phyloP scores from a whole-genome alignment of 2,329 filamentous ascomycete genomes.

The Alternaria infectoria region DNA sequence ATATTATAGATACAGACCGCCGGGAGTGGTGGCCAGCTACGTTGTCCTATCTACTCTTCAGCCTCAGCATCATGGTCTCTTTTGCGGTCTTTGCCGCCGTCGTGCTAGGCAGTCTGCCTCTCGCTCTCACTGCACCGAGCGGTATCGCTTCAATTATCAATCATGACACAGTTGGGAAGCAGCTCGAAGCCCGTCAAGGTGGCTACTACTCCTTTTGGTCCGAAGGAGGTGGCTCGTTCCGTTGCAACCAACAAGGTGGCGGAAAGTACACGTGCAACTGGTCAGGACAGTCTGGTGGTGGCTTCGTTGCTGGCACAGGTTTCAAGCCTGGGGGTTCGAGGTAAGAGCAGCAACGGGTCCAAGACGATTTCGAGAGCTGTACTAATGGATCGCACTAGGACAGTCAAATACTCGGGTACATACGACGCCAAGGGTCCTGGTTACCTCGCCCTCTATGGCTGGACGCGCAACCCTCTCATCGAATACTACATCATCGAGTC shows the following conservation, averaged over 20 bases:
- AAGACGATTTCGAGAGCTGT: neutral
- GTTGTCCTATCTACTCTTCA: neutral
- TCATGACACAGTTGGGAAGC: slow-evolving; percentile 14
- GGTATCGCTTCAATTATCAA: slow-evolving; percentile 1
- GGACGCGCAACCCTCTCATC: slow-evolving; percentile 59
- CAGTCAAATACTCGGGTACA: slow-evolving; percentile 28
- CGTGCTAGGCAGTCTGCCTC: neutral
- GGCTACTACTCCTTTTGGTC: slow-evolving; percentile 66
- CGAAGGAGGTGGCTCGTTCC: slow-evolving; percentile 50
- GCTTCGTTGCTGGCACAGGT: slow-evolving; percentile 34
- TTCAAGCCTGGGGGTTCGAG: slow-evolving; percentile 46
- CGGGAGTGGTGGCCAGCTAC: neutral
- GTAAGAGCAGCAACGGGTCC: slow-evolving; percentile 48
- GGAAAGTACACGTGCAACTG: slow-evolving; percentile 34
- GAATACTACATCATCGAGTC: slow-evolving; percentile 65
- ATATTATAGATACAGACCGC: neutral
- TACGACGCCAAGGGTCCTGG: slow-evolving; percentile 29
- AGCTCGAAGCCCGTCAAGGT: slow-evolving; percentile 10
- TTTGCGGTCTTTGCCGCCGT: neutral
- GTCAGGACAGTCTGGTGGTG: slow-evolving; percentile 13
- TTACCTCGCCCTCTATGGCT: slow-evolving; percentile 59
- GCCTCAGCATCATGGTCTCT: neutral
- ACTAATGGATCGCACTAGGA: slow-evolving; percentile 3
- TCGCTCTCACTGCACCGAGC: slow-evolving; percentile 1
- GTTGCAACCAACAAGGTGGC: slow-evolving; percentile 28